Conservation (phyloP, 306 rosid species). For the Vigna radiata region DNA sequence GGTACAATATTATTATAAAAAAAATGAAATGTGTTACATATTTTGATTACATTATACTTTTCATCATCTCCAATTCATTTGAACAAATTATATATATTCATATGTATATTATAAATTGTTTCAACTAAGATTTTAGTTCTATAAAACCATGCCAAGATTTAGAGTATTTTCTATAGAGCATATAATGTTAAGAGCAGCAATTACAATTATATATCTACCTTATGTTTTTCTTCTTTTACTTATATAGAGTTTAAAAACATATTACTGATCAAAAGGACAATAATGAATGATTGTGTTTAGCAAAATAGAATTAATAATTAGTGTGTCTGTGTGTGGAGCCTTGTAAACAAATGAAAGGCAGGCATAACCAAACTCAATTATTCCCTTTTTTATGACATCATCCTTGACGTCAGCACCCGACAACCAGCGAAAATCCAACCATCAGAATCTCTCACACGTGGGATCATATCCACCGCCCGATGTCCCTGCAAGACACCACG, state of each 20-base stretch:
- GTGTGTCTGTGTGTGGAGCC: neutral
- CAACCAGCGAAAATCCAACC: conserved; percentile 48
- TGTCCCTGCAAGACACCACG: neutral
- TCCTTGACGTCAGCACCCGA: conserved; percentile 57
- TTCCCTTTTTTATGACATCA: conserved; percentile 45
- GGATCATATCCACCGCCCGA: conserved; percentile 40
- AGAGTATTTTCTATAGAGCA: too few species aligned
- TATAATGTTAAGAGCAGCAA: too few species aligned
- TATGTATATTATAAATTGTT: too few species aligned
- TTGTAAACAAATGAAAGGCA: neutral
- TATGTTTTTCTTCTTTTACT: neutral
- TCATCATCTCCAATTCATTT: too few species aligned
- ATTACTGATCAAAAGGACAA: neutral
- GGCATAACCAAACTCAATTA: conserved; percentile 45
- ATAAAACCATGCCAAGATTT: too few species aligned
- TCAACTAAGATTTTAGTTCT: too few species aligned
- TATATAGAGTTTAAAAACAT: neutral
- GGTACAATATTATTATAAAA: too few species aligned
- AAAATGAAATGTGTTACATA: too few species aligned
- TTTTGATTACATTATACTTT: too few species aligned
- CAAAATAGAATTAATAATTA: neutral
- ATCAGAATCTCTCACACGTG: conserved; percentile 48
- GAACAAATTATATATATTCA: too few species aligned
- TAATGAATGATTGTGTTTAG: neutral
- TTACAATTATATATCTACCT: too few species aligned